These are phyloP conservation scores for Schizonepeta tenuifolia DNA, from an alignment of 257 asterid genomes.

Conservation along the genomic window DNA sequence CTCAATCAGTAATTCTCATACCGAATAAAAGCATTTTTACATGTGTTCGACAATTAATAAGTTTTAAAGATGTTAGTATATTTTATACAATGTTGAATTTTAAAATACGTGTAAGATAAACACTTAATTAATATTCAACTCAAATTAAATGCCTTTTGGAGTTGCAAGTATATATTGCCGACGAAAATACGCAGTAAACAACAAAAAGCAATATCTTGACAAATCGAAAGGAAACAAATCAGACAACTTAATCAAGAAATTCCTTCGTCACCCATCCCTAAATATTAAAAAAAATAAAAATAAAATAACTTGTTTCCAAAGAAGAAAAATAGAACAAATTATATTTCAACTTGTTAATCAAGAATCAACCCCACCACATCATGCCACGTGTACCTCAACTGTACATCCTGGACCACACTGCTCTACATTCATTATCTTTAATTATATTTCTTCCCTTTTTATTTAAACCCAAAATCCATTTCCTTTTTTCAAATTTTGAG, in stretches of 20 bases:
- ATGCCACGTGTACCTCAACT: conserved; percentile 45
- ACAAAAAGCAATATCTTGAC: conserved; percentile 26
- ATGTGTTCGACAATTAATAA: too few species aligned
- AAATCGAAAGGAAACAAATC: conserved; percentile 25
- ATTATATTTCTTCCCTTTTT: conserved; percentile 20
- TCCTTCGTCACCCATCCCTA: conserved; percentile 30
- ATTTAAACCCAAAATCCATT: conserved; percentile 10
- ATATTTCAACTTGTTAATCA: background rate
- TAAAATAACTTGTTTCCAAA: background rate
- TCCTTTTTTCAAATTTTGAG: conserved; percentile 17
- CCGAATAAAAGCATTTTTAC: too few species aligned
- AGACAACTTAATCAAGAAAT: conserved; percentile 36
- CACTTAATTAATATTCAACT: background rate
- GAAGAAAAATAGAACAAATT: background rate
- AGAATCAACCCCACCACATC: conserved; percentile 14
- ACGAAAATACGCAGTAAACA: background rate
- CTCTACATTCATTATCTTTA: conserved; percentile 41
- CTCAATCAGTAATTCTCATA: too few species aligned
- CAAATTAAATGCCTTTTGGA: background rate
- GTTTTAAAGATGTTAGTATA: too few species aligned
- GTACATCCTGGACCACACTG: conserved; percentile 44
- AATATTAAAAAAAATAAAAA: background rate
- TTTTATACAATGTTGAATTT: too few species aligned
- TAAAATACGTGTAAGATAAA: too few species aligned
- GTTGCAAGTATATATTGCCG: background rate